Evolutionary conservation across 2,329 filamentous ascomycete genomes (phyloP).

Genomic region (Pseudopyricularia cyperi): DNA sequence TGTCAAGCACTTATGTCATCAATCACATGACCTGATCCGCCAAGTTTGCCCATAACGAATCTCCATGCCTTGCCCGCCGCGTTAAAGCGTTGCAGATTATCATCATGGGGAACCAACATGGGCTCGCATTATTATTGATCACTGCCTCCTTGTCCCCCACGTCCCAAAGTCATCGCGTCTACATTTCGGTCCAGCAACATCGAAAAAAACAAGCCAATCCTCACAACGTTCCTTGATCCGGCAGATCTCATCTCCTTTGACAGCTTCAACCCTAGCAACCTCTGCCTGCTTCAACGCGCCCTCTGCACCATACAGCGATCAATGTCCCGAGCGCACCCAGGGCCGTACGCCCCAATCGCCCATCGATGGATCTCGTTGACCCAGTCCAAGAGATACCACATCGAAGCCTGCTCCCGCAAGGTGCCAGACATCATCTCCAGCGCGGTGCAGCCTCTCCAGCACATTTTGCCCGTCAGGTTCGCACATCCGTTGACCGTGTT

Average conservation of each 20-base stretch:
- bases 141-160: too few relatives aligned
- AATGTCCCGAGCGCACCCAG: not conserved
- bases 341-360: not conserved
- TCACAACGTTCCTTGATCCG: too few relatives aligned
- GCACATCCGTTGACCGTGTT: too few relatives aligned
- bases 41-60: not conserved
- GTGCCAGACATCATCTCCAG: not conserved
- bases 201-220: too few relatives aligned
- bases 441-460: not conserved
- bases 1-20: not conserved
- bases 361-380: slow-evolving; percentile 1
- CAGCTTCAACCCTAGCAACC: too few relatives aligned
- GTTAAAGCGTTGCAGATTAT: too few relatives aligned
- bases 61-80: too few relatives aligned
- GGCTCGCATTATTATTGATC: too few relatives aligned
- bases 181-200: too few relatives aligned
- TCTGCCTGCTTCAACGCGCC: not conserved
- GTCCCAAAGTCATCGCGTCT: too few relatives aligned
- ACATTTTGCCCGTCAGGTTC: not conserved
- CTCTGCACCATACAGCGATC: not conserved
- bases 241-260: too few relatives aligned
- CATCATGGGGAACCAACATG: too few relatives aligned
- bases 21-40: not conserved
- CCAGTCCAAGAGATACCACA: not conserved
- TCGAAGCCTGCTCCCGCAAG: not conserved